Evolutionary conservation across 306 rosid genomes (phyloP), one percentile per base, ranked within the genome.

Genomic region (Trifolium repens): DNA sequence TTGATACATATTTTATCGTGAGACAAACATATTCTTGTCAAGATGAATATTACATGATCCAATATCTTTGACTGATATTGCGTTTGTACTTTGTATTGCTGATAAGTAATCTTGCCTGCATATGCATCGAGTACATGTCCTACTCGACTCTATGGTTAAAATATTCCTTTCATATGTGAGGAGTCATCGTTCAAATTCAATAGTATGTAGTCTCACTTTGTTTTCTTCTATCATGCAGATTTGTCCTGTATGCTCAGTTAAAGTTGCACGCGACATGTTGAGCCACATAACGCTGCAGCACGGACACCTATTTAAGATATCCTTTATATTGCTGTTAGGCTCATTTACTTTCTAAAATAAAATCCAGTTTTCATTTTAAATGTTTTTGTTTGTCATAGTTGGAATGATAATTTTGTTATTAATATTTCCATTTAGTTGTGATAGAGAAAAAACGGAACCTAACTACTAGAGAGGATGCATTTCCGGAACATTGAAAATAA

Each of bases 211-310:
- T 59, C 78, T 82, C 79, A 78, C n/a, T 67, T 75, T 69, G 74
- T 64, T 72, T 68, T 32, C 4, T 47, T 73, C 80, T 68, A 64
- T 67, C 37, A 58, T 85, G 90, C 97, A 96, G 99, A 81, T 83
- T 82, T 96, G 99, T 70, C 98, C 99, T 26, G 78, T 96, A 80
- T 96, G 99, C 90, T 90, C 98, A 2, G 91, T 92, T 75, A 96
- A 83, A 88, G 94, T 96, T 83, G 78, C 90, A 35, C 78, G 90
- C 74, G 99, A 96, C 87, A 87, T 96, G 93, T 80, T 90, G 52
- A 89, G 96, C 79, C 99, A 96, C 83, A 90, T 96, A 79, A 96
- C 92, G 1, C 84, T 89, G 85, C 98, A 96, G 63, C 99, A 96
- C 72, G 97, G 97, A 16, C 91, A 96, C 83, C 87, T 96, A 75